Evolutionary conservation across 1,139 yeast species (phyloP).

Genomic region (Wickerhamomyces sp.): DNA sequence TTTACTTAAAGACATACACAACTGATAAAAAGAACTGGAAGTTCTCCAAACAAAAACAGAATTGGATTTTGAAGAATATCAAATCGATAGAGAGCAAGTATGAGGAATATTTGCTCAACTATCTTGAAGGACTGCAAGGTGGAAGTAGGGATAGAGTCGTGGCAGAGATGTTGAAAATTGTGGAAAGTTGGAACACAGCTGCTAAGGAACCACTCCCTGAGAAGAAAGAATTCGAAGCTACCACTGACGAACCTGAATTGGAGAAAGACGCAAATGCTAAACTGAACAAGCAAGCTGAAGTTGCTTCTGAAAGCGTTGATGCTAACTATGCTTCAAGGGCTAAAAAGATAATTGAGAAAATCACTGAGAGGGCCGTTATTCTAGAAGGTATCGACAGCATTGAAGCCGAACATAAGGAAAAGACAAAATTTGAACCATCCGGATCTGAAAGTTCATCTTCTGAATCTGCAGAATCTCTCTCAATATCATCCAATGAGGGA

Average conservation of each 20-base stretch:
- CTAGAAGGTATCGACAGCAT: constrained; percentile 35
- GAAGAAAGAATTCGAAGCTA: constrained; percentile 10
- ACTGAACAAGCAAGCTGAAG: constrained; percentile 7
- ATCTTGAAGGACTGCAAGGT: constrained; percentile 70
- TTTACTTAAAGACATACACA: constrained; percentile 62
- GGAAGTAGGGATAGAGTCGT: constrained; percentile 59
- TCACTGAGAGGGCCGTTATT: constrained; percentile 35
- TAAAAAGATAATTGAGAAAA: constrained; percentile 29
- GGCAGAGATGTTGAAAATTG: constrained; percentile 43
- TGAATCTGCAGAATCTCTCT: too few relatives aligned
- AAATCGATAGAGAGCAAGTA: constrained; percentile 52
- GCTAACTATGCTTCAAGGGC: constrained; percentile 42
- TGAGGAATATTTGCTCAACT: constrained; percentile 46
- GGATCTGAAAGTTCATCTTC: too few relatives aligned
- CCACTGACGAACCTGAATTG: constrained; percentile 8
- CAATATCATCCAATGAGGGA: too few relatives aligned
- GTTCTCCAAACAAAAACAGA: constrained; percentile 90
- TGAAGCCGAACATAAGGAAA: too few relatives aligned
- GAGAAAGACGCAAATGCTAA: constrained; percentile 12
- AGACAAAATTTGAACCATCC: too few relatives aligned
- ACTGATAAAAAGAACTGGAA: constrained; percentile 71
- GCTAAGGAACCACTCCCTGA: constrained; percentile 28
- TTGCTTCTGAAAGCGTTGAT: constrained; percentile 18
- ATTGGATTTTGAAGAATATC: constrained; percentile 79
- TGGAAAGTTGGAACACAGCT: constrained; percentile 53